Conservation (phyloP, 805 yeast genomes). For the Lipomyces lipofer region DNA sequence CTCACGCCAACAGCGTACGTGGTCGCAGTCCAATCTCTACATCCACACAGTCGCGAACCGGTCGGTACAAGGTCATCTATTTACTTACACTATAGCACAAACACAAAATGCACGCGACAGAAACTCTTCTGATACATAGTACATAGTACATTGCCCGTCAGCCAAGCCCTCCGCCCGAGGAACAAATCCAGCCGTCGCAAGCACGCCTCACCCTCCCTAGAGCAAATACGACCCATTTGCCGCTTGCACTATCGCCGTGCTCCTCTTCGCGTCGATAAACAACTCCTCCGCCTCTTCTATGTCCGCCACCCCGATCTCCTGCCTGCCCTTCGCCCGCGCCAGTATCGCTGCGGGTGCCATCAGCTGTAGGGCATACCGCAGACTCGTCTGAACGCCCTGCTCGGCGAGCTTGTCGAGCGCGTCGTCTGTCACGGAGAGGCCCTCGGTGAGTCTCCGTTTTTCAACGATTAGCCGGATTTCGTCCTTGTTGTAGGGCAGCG, state of each 20-base stretch:
- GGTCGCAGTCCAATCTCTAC: too few relatives aligned
- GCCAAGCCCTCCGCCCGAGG: not conserved
- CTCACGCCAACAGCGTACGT: too few relatives aligned
- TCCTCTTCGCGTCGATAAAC: slow-evolving; percentile 85
- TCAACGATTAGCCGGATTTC: slow-evolving; percentile 81
- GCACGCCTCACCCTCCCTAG: not conserved
- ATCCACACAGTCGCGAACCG: too few relatives aligned
- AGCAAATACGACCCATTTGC: slow-evolving; percentile 67
- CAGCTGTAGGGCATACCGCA: slow-evolving; percentile 89
- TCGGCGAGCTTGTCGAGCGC: slow-evolving; percentile 74
- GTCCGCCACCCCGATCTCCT: slow-evolving; percentile 64
- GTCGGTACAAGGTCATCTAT: too few relatives aligned
- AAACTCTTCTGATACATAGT: not conserved
- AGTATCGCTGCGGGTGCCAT: slow-evolving; percentile 87
- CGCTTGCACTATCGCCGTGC: slow-evolving; percentile 75
- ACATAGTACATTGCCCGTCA: not conserved
- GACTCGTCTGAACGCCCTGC: slow-evolving; percentile 73
- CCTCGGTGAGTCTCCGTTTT: slow-evolving; percentile 79
- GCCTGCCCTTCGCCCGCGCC: slow-evolving; percentile 69
- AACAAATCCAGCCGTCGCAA: not conserved
- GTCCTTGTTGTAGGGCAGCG: slow-evolving; percentile 80
- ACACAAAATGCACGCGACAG: not conserved
- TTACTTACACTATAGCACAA: not conserved
- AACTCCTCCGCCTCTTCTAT: slow-evolving; percentile 79
- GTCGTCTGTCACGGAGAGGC: slow-evolving; percentile 60